These are phyloP conservation scores for Aspergillus sp. DNA, from an alignment of 2,329 filamentous ascomycete species.

Conservation along the genomic window DNA sequence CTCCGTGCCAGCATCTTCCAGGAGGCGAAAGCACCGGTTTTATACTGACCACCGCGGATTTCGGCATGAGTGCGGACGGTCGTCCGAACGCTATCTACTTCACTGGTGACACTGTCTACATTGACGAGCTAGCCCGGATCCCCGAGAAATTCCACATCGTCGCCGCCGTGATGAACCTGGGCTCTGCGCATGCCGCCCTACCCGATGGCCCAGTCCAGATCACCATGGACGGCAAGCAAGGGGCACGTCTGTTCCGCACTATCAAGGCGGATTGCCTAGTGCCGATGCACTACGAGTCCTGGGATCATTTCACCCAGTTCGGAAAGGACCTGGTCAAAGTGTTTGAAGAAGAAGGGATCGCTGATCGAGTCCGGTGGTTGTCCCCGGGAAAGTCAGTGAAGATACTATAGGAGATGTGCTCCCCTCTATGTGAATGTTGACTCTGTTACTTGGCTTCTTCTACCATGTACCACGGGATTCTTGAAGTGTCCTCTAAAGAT, in stretches of 20 bases:
- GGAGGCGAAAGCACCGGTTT: conserved; percentile 41
- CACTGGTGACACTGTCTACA: conserved; percentile 42
- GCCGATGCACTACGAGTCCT: conserved; percentile 41
- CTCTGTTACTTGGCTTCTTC: too few relatives aligned
- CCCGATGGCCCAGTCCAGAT: conserved; percentile 25
- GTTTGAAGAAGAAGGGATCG: conserved; percentile 29
- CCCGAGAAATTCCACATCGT: conserved; percentile 28
- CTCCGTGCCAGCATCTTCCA: conserved; percentile 37
- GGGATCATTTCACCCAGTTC: conserved; percentile 37
- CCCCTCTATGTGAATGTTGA: too few relatives aligned
- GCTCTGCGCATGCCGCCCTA: conserved; percentile 17
- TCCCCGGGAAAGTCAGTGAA: conserved; percentile 13
- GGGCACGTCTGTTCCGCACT: conserved; percentile 29
- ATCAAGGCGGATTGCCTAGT: conserved; percentile 35
- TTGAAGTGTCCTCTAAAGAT: too few relatives aligned
- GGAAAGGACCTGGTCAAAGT: conserved; percentile 19
- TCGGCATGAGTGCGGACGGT: conserved; percentile 29
- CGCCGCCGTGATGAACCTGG: conserved; percentile 36
- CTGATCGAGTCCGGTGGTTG: conserved; percentile 28
- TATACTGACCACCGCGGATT: conserved; percentile 27
- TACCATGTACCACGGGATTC: too few relatives aligned
- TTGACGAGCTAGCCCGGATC: conserved; percentile 32
- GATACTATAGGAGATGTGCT: conserved; percentile 5
- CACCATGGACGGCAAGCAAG: conserved; percentile 39
- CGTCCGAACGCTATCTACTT: conserved; percentile 41